Evolutionary conservation across 257 asterid species (phyloP).

Genomic region (Petunia axillaris): DNA sequence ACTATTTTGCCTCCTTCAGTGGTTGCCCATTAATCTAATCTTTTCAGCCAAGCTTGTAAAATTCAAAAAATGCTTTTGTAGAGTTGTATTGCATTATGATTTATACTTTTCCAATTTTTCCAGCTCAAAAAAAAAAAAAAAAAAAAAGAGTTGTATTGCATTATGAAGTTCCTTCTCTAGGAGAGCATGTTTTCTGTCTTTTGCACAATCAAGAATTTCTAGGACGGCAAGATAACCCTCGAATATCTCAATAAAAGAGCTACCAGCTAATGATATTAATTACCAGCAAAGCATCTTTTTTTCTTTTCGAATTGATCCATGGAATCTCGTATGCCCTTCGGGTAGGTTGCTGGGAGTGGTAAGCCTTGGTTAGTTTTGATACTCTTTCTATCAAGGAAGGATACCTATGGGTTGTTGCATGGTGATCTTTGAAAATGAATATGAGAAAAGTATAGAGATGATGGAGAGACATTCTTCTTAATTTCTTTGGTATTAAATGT

Average conservation of each 20-base stretch:
- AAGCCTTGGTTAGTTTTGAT: background rate
- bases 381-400: background rate
- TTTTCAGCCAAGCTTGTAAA: too few species aligned
- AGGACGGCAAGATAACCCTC: background rate
- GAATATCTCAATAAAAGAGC: background rate
- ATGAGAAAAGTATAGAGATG: too few species aligned
- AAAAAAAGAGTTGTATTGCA: background rate
- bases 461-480: too few species aligned
- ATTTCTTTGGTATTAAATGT: too few species aligned
- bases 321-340: background rate
- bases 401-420: background rate
- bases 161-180: background rate
- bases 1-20: too few species aligned
- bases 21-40: too few species aligned
- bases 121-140: too few species aligned
- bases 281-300: background rate
- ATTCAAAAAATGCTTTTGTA: too few species aligned
- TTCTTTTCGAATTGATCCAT: background rate
- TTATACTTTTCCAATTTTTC: too few species aligned
- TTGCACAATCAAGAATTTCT: background rate
- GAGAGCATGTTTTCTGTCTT: background rate
- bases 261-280: background rate
- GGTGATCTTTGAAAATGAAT: background rate
- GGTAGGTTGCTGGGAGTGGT: background rate
- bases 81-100: too few species aligned